Base-by-base conservation (phyloP, 148 eudicot genomes). In the Amaranthus palmeri region DNA sequence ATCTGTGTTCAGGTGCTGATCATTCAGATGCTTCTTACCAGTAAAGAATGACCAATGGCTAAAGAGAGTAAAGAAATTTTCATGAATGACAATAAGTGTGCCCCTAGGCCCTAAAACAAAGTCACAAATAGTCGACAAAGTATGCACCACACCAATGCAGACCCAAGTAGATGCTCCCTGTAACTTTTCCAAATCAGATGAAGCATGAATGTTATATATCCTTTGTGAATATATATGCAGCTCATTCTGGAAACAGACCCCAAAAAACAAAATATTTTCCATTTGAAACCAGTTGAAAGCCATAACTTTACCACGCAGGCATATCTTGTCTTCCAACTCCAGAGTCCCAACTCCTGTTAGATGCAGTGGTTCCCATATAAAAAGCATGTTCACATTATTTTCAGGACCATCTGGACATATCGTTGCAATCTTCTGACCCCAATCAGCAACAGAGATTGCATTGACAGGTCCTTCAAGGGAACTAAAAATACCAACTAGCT, bases 381-480 rank as follows among this genome's bases (percentile, higher is more conserved):
- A 78, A 78, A 86, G 71, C 76, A 67, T 71, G 70, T 54, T 79
- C 41, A 72, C 75, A 59, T 70, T 45, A 74, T 76, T 82, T 74
- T 80, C 52, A 43, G 51, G 44, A 67, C 65, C 79, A 52, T 76
- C 54, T 71, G 85, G 50, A 44, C 85, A 80, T 68, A 84, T 68
- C 8, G 93, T 87, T 62, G 97, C 97, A 82, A 90, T 83, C 79
- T 86, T 96, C 77, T 84, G 84, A 73, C 96, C 91, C 82, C 79
- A 87, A 77, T 84, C 87, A 83, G 87, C 84, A 49, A 83, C 59
- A 75, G 93, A 82, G 73, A 88, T 78, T 49, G 77, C 75, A 74
- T 47, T 77, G 54, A 90, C 75, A 74, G 96, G 87, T 36, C 88
- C 88, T 76, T 78, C 78, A 72, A 76, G 80, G 43, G 90, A 81